Percentiles rank a stretch among this genome's conserved stretches.
These are phyloP conservation scores for Backusella westeae DNA, from an alignment of 192 early-diverging fungal genomes.

Conservation along the genomic window DNA sequence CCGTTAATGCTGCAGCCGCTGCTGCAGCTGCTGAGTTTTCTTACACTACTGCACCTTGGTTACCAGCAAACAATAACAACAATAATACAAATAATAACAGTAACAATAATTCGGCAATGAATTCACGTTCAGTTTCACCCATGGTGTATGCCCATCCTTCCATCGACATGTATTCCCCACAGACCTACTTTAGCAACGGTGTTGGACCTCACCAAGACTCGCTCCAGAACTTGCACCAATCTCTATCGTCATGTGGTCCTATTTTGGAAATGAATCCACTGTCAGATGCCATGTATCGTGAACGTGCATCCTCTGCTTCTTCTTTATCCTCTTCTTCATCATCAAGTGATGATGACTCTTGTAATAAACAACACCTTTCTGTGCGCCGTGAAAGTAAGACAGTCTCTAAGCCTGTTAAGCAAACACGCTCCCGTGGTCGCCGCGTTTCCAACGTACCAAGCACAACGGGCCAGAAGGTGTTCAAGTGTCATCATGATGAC, in stretches of 20 bases:
- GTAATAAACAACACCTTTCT: neutral
- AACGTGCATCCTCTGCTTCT: slow-evolving; percentile 7
- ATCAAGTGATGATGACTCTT: neutral
- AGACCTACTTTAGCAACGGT: neutral
- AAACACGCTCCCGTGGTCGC: slow-evolving; percentile 44
- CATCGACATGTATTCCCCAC: slow-evolving; percentile 12
- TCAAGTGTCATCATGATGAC: slow-evolving; percentile 50
- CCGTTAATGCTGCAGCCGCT: neutral
- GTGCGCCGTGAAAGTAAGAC: neutral
- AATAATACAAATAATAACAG: neutral
- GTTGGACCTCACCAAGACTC: neutral
- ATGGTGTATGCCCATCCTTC: slow-evolving; percentile 13
- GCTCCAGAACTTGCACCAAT: neutral
- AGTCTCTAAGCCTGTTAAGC: neutral
- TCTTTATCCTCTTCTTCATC: neutral
- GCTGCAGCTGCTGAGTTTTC: neutral
- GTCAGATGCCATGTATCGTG: neutral
- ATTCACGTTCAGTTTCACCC: slow-evolving; percentile 8
- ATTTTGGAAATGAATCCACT: neutral
- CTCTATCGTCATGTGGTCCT: neutral
- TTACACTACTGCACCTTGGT: slow-evolving; percentile 3
- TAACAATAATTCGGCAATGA: neutral
- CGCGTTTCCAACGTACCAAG: slow-evolving; percentile 50
- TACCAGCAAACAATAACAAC: neutral
- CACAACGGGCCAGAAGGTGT: slow-evolving; percentile 44